A percentile compares a stretch with the other conserved stretches of the same genome.
Evolutionary conservation across 164 flowering plant genomes (phyloP).

Genomic region (Magnolia changhungtana): DNA sequence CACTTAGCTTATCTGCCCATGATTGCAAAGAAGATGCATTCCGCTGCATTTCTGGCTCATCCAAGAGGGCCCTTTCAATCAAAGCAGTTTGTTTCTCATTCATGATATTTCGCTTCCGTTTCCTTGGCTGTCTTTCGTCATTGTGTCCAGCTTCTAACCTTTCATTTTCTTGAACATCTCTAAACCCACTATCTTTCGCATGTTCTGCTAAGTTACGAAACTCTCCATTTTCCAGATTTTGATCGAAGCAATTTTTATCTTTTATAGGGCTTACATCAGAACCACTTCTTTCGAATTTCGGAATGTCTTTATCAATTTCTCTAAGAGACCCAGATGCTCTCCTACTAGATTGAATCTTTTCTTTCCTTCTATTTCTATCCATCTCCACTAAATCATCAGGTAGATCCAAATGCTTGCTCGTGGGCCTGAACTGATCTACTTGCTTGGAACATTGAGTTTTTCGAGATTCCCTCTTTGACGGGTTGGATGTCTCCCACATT

Average conservation of each 20-base stretch:
- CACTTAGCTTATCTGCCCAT: constrained; percentile 82
- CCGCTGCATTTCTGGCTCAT: constrained; percentile 93
- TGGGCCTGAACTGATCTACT: constrained; percentile 21
- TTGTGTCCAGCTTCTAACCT: constrained; percentile 38
- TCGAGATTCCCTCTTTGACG: constrained; percentile 48
- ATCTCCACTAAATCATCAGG: constrained; percentile 21
- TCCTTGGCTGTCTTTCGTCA: constrained; percentile 67
- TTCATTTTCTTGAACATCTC: constrained; percentile 40
- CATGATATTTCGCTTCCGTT: constrained; percentile 88
- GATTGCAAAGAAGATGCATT: constrained; percentile 59
- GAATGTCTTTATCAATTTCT: constrained; percentile 49
- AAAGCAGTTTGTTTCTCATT: constrained; percentile 66
- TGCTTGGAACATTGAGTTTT: constrained; percentile 44
- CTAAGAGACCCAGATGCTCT: constrained; percentile 24
- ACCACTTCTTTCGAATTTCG: constrained; percentile 64
- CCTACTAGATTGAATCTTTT: constrained; percentile 24
- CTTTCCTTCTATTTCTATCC: constrained; percentile 23
- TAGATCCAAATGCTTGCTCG: constrained; percentile 22
- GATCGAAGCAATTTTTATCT: constrained; percentile 40
- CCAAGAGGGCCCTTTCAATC: constrained; percentile 74
- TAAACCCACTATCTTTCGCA: constrained; percentile 32
- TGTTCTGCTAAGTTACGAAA: constrained; percentile 27
- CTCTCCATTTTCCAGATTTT: constrained; percentile 31
- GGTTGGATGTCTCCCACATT: no score
- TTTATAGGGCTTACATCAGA: constrained; percentile 57